Evolutionary conservation across 208 protist species (phyloP).

Genomic region (Endotrypanum monterogeii): DNA sequence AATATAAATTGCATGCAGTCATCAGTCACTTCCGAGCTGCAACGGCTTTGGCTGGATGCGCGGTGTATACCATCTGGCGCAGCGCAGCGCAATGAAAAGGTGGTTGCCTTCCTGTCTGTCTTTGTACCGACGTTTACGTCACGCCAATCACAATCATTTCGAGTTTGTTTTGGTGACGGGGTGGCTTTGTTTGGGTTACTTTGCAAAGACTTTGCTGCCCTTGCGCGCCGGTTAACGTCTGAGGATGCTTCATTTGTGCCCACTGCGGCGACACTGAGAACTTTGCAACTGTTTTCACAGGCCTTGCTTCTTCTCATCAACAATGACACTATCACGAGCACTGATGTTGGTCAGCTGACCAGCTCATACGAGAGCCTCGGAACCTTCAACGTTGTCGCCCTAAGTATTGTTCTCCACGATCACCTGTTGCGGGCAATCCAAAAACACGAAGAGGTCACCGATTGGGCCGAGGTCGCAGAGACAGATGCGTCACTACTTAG

Average conservation of each 20-base stretch:
- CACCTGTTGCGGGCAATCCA: constrained; percentile 15
- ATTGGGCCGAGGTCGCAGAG: constrained; percentile 3
- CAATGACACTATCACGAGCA: constrained; percentile 13
- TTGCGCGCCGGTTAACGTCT: constrained; percentile 4
- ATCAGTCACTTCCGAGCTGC: constrained; percentile 21
- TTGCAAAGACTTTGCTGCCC: constrained; percentile 31
- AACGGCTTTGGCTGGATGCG: constrained; percentile 55
- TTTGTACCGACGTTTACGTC: constrained; percentile 37
- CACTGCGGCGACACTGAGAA: constrained; percentile 5
- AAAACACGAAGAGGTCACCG: neutral
- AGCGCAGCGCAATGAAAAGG: constrained; percentile 30
- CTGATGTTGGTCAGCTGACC: constrained; percentile 21
- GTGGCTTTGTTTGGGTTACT: constrained; percentile 33
- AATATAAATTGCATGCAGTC: constrained; percentile 2
- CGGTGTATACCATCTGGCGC: constrained; percentile 37
- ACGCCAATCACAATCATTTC: constrained; percentile 37
- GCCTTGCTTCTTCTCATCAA: constrained; percentile 23
- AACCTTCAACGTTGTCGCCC: constrained; percentile 32
- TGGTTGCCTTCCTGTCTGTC: constrained; percentile 40
- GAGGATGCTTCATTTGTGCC: constrained; percentile 2
- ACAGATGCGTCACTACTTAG: constrained; percentile 21
- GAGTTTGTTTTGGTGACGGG: constrained; percentile 40
- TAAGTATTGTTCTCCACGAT: constrained; percentile 31
- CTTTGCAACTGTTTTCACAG: constrained; percentile 25
- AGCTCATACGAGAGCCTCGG: constrained; percentile 33